Evolutionary conservation across 2,329 filamentous ascomycete genomes (phyloP), one percentile per base, ranked within the genome.

Genomic region (Colletotrichum endophyticum): DNA sequence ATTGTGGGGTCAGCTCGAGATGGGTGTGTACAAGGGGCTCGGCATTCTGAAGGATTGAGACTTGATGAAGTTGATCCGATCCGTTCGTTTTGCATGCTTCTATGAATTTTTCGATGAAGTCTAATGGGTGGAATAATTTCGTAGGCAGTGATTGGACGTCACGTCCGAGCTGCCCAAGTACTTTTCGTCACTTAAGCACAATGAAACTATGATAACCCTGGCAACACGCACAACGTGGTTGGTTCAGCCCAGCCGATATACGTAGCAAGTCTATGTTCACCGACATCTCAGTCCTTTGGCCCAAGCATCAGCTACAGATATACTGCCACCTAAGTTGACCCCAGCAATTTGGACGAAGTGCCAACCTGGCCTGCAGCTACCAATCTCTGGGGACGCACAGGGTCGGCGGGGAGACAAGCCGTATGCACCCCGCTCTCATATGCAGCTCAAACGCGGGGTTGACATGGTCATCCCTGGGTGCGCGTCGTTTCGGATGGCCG

Each of bases 1-100:
- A 0, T 67, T 89, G 6, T 89, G 87, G 87, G 73, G 70, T 1
- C 73, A 81, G 16, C 77, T 88, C 8, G 87, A 89, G 78, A 73
- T 81, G 4, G 83, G 82, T 70, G 83, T 86, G 39, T 88, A 88
- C 63, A 78, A 78, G 68, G 82, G 63, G 3, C 59, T 76, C 15
- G 30, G 30, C 36, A 73, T 28, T 4, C 7, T 34, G 3, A 25
- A 30, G 15, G 67, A 9, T 25, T 53, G n/a, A 53, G 44, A 19
- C 44, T 53, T 53, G 4, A 22, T 0, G 12, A 22, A 13, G n/a
- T 53, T 25, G 44, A 25, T 53, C 44, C 12, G 11, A 49, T 53
- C 11, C 19, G 4, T 2, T 22, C n/a, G 44, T 13, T 49, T 53
- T 22, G n/a, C 1, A 25, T 13, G 6, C 19, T 53, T 8, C 12